Percentiles rank a stretch among this genome's conserved stretches.
Conservation (phyloP, 1,284 basidiomycete species). For the Irpex rosettiformis region DNA sequence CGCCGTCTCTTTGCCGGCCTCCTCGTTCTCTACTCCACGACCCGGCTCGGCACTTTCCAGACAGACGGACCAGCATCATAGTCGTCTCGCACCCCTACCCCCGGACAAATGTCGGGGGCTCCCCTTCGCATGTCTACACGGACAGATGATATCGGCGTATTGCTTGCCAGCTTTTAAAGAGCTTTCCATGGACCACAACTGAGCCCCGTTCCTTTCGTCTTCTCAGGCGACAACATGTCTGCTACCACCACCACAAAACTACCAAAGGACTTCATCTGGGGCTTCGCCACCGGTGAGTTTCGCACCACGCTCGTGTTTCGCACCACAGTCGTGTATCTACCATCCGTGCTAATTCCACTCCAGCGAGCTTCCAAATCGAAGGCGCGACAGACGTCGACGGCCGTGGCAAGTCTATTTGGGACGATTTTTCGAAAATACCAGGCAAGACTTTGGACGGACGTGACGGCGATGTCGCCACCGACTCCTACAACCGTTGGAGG, state of each 20-base stretch:
- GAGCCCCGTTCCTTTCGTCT: conserved; percentile 22
- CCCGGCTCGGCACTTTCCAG: conserved; percentile 12
- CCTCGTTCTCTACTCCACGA: conserved; percentile 9
- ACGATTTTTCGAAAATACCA: conserved; percentile 63
- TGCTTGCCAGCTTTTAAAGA: conserved; percentile 24
- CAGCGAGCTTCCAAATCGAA: conserved; percentile 68
- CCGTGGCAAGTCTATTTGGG: conserved; percentile 71
- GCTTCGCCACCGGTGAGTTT: conserved; percentile 61
- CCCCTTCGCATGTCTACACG: conserved; percentile 26
- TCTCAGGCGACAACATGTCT: conserved; percentile 21
- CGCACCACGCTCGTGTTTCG: conserved; percentile 5
- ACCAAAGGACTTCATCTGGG: conserved; percentile 63
- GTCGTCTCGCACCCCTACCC: conserved; percentile 6
- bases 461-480: conserved; percentile 66
- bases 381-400: conserved; percentile 55
- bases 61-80: conserved; percentile 7
- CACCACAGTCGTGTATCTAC: conserved; percentile 4
- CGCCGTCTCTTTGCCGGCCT: background rate
- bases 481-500: conserved; percentile 66
- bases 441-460: conserved; percentile 65
- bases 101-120: conserved; percentile 29
- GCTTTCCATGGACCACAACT: conserved; percentile 18
- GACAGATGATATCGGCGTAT: conserved; percentile 30
- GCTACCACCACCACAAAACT: conserved; percentile 26
- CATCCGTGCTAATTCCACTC: conserved; percentile 9